These are phyloP conservation scores for Diplodia corticola DNA, from an alignment of 2,329 filamentous ascomycete genomes.

Conservation along the genomic window DNA sequence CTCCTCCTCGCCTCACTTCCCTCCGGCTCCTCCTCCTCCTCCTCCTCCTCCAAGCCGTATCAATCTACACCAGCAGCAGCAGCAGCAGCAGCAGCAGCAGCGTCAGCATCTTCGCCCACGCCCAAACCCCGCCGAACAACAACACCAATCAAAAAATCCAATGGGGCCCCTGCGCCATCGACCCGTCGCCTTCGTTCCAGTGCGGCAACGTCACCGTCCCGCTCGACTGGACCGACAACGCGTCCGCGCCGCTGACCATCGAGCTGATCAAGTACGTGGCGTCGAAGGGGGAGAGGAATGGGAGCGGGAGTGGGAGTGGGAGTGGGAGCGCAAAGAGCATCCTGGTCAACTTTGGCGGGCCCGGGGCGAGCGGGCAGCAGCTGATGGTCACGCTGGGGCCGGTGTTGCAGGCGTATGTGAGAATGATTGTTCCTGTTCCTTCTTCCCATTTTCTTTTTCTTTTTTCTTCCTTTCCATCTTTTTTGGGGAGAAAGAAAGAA, in stretches of 20 bases:
- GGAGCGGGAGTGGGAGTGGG: too few relatives aligned
- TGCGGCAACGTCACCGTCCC: constrained; percentile 39
- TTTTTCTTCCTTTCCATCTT: too few relatives aligned
- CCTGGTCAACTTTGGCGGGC: constrained; percentile 31
- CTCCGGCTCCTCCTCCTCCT: background rate
- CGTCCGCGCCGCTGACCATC: constrained; percentile 25
- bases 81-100: too few relatives aligned
- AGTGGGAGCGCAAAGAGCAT: too few relatives aligned
- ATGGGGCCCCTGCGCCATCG: background rate
- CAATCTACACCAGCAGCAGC: background rate
- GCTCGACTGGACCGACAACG: constrained; percentile 37
- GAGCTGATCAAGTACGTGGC: constrained; percentile 27
- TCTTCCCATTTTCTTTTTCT: too few relatives aligned
- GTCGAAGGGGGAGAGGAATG: constrained; percentile 20
- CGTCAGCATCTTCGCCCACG: too few relatives aligned
- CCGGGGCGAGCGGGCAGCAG: constrained; percentile 23
- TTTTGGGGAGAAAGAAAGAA: too few relatives aligned
- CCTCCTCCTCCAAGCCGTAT: background rate
- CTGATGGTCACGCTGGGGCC: background rate
- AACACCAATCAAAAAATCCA: background rate
- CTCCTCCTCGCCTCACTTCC: background rate
- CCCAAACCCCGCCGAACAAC: background rate
- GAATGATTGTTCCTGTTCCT: too few relatives aligned
- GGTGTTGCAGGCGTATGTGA: constrained; percentile 8
- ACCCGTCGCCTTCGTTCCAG: background rate